Evolutionary conservation across 495 filamentous ascomycete genomes (phyloP).

Genomic region (Parathielavia appendiculata): DNA sequence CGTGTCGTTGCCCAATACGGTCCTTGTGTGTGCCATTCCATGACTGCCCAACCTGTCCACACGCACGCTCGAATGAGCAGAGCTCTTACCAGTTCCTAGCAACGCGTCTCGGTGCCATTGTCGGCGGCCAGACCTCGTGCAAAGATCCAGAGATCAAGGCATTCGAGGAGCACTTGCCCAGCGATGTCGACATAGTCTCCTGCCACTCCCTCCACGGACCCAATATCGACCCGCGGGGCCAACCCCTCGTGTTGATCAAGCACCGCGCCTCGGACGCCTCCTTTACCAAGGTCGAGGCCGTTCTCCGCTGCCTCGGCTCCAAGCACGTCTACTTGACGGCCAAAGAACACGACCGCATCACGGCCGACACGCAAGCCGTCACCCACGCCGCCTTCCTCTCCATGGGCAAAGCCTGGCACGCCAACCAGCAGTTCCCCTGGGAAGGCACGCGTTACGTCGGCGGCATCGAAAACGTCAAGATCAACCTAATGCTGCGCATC

Average conservation of each 20-base stretch:
- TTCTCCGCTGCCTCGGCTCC: constrained; percentile 76
- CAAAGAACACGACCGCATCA: constrained; percentile 88
- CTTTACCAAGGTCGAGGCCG: constrained; percentile 68
- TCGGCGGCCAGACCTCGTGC: constrained; percentile 96
- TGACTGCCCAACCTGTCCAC: background rate
- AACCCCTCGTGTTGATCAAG: constrained; percentile 88
- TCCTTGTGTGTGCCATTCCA: constrained; percentile 64
- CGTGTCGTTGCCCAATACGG: constrained; percentile 79
- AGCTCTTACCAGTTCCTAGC: constrained; percentile 48
- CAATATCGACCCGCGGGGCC: constrained; percentile 75
- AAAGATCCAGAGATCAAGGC: constrained; percentile 94
- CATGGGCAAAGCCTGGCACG: constrained; percentile 96
- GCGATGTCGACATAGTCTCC: constrained; percentile 88
- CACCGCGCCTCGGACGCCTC: constrained; percentile 78
- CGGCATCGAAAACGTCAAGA: constrained; percentile 98
- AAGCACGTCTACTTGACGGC: constrained; percentile 82
- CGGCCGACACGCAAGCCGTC: constrained; percentile 95
- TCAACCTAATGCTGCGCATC: constrained; percentile 94
- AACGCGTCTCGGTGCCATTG: constrained; percentile 87
- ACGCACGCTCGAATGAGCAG: constrained; percentile 8
- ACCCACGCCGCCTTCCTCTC: constrained; percentile 94
- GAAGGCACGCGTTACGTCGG: constrained; percentile 87
- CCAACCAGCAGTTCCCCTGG: constrained; percentile 92
- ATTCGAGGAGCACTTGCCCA: constrained; percentile 82
- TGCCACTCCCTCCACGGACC: constrained; percentile 97